A percentile compares a stretch with the other conserved stretches of the same genome.
Conservation (phyloP, 176 grass and related monocot species). For the Triticum monococcum region DNA sequence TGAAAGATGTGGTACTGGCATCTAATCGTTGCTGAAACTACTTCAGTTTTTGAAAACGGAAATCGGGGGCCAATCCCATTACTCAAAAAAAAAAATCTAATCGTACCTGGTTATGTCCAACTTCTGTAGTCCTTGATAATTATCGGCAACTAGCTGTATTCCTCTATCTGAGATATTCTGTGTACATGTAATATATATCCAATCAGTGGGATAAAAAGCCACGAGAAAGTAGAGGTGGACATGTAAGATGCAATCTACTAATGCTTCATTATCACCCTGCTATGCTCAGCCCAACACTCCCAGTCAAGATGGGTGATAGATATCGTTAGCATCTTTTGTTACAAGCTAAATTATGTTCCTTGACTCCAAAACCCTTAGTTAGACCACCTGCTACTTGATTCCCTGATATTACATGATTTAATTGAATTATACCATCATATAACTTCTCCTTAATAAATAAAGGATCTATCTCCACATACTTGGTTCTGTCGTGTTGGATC, state of each 20-base stretch:
- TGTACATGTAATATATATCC: conserved; percentile 22
- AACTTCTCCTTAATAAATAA: neutral
- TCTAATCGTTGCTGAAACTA: neutral
- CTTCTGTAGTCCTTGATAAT: conserved; percentile 56
- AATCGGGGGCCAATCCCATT: neutral
- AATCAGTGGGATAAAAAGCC: neutral
- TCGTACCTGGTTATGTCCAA: conserved; percentile 88
- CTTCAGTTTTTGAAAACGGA: neutral
- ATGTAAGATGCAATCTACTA: neutral
- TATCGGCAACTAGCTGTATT: conserved; percentile 63
- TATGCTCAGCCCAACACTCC: neutral
- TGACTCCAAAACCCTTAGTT: neutral
- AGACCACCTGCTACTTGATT: neutral
- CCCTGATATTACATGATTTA: neutral
- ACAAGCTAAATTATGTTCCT: neutral
- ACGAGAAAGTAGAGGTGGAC: neutral
- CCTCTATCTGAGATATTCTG: conserved; percentile 80
- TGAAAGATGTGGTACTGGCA: neutral
- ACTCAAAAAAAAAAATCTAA: neutral
- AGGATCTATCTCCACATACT: neutral
- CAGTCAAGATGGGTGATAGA: neutral
- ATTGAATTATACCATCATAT: neutral
- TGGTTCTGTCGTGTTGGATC: neutral
- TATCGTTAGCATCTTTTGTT: neutral
- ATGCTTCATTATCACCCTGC: neutral